Evolutionary conservation across 345 rosid genomes (phyloP).

Genomic region (Salix viminalis): DNA sequence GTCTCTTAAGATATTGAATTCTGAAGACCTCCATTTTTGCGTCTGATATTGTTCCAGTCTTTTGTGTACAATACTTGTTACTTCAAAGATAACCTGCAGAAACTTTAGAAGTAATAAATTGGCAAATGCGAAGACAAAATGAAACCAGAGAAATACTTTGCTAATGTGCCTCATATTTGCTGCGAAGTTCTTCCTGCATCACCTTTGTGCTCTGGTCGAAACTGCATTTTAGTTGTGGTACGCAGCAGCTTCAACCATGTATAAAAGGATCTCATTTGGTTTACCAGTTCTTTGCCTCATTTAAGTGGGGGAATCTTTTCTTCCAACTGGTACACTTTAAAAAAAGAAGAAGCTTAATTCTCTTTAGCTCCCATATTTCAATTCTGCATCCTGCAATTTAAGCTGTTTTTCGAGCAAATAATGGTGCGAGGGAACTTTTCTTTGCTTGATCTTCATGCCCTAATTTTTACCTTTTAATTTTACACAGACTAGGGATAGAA

Average conservation of each 20-base stretch:
- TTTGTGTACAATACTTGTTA: background rate
- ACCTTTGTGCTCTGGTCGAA: background rate
- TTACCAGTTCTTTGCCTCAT: background rate
- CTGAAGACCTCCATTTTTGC: background rate
- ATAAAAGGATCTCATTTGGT: background rate
- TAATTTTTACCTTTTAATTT: background rate
- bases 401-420: too few species aligned
- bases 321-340: background rate
- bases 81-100: background rate
- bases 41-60: background rate
- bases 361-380: too few species aligned
- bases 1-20: background rate
- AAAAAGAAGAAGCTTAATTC: too few species aligned
- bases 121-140: background rate
- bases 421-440: too few species aligned
- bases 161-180: background rate
- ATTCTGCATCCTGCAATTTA: too few species aligned
- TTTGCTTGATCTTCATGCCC: background rate
- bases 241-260: constrained; percentile 1
- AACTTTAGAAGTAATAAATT: background rate
- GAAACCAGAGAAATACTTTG: background rate
- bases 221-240: background rate
- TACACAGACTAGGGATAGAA: background rate
- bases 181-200: background rate
- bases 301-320: background rate